Evolutionary conservation across 108 stramenopile species (phyloP), one percentile per base, ranked within the genome.

Genomic region (Stephanodiscus minutulus): DNA sequence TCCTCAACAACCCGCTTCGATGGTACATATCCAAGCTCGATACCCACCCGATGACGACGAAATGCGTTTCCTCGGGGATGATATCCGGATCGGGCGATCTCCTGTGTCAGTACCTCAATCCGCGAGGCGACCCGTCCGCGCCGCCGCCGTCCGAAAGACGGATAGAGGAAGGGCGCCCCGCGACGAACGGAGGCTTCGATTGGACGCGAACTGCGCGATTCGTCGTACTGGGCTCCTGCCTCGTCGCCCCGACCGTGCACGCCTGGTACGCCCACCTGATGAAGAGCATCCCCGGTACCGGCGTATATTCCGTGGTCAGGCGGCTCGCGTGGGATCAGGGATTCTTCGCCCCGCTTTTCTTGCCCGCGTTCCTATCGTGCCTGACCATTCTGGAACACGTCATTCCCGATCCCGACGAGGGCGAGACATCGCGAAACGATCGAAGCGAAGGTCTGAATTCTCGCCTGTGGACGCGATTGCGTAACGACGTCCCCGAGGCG

Each of bases 191-290:
- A 21, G 21, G 13, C 6, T 66, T 48, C 59, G 88, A 94, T 72
- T 73, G 65, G 77, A 44, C 17, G 27, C 79, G 94, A 44, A 89
- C 87, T 11, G 60, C 63, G 15, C 77, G 89, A 29, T 95, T 95
- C 68, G 49, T 82, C 4, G 31, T 88, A 0, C 56, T 92, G 13
- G 94, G 94, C 11, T 60, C 74, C 33, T 68, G 87, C 49, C 83
- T 89, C 61, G 90, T 95, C n/a, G 94, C 88, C 39, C 94, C 94
- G n/a, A 62, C 83, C 22, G 83, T 87, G 53, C 90, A 91, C 66
- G 31, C 80, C 5, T 95, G 94, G 94, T 95, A 92, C 55, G 74
- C 70, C 1, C 58, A 76, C 46, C 64, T 87, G 39, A 86, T 83
- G 84, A 73, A 66, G 3, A 58, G 44, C 2, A 72, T 92, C 33